phyloP scores from a whole-genome alignment of 768 basidiomycete genomes.

The Cystofilobasidium macerans region DNA sequence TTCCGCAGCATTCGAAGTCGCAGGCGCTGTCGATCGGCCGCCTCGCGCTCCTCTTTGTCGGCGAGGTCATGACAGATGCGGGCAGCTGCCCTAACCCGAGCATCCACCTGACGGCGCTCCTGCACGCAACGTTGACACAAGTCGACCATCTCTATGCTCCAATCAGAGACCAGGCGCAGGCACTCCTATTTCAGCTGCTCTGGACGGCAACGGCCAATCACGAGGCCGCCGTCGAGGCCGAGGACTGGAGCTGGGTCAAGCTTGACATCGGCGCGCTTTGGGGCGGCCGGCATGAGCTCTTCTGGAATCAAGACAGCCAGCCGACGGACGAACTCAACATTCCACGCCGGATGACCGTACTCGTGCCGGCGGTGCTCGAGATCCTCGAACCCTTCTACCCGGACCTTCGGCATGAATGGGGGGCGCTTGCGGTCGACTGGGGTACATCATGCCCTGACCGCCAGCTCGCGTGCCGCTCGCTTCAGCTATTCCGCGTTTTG shows the following conservation, averaged over 20 bases:
- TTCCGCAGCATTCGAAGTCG: constrained; percentile 49
- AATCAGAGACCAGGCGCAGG: constrained; percentile 58
- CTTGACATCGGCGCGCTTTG: constrained; percentile 28
- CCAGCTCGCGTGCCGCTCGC: constrained; percentile 70
- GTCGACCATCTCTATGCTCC: constrained; percentile 64
- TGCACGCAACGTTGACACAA: constrained; percentile 71
- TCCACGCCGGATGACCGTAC: constrained; percentile 37
- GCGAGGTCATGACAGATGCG: constrained; percentile 33
- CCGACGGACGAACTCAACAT: constrained; percentile 31
- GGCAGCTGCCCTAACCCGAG: constrained; percentile 51
- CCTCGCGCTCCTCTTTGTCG: constrained; percentile 67
- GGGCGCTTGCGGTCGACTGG: constrained; percentile 67
- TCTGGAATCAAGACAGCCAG: constrained; percentile 31
- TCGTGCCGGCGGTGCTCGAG: constrained; percentile 56
- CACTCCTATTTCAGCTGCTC: constrained; percentile 73
- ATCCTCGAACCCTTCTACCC: constrained; percentile 61
- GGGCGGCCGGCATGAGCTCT: constrained; percentile 28
- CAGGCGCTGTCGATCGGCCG: constrained; percentile 61
- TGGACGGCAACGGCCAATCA: constrained; percentile 52
- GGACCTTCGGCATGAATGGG: constrained; percentile 63
- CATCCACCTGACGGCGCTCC: constrained; percentile 55
- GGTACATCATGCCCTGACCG: constrained; percentile 78
- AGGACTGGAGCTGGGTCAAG: constrained; percentile 32
- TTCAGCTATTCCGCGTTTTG: constrained; percentile 78
- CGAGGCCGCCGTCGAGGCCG: constrained; percentile 27